Evolutionary conservation across 495 filamentous ascomycete species (phyloP), one percentile per base, ranked within the genome.

Genomic region (Penicillium pulvis): DNA sequence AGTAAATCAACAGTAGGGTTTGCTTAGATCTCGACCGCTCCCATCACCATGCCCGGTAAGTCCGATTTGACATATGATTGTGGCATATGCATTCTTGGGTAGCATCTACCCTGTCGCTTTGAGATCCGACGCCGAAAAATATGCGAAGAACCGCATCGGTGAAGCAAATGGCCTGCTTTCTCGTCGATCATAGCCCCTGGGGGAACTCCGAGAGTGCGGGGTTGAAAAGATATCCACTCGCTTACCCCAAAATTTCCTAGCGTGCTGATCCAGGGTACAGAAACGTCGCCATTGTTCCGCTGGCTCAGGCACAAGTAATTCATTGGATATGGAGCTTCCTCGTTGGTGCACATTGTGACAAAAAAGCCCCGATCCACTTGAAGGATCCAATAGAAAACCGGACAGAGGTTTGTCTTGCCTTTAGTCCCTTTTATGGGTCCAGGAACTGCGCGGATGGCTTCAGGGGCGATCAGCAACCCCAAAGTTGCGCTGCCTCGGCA

Each of bases 401-500:
- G 39, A 16, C 4, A 17, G 4, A 41, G 2, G 33, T 36, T 12
- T 36, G 28, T 28, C 6, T 28, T 12, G 33, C 14, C 4, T 24
- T 46, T 46, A 10, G 24, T 24, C 43, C 10, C 19, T 30, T 31
- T 31, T 19, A 30, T 11, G 44, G 45, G 45, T 47, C 45, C 20
- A 57, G 49, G 43, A 57, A 53, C 33, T n/a, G 39, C 39, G 6
- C 39, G 16, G 39, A 41, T 41, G 16, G 28, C 8, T n/a, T 49
- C 30, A 48, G 48, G 48, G 52, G 49, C 11, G 61, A 63, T 63
- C 61, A 47, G 24, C 53, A 17, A 7, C 16, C 48, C 42, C 33
- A 11, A 56, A 59, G 56, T 39, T 58, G 12, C 17, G 20, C 52
- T 58, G 44, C 56, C 59, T 58, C 56, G 59, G 59, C 55, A 53